A percentile compares a stretch with the other conserved stretches of the same genome.
Evolutionary conservation across 371 early-diverging fungal species (phyloP).

Genomic region (Polyrhizophydium stewartii): DNA sequence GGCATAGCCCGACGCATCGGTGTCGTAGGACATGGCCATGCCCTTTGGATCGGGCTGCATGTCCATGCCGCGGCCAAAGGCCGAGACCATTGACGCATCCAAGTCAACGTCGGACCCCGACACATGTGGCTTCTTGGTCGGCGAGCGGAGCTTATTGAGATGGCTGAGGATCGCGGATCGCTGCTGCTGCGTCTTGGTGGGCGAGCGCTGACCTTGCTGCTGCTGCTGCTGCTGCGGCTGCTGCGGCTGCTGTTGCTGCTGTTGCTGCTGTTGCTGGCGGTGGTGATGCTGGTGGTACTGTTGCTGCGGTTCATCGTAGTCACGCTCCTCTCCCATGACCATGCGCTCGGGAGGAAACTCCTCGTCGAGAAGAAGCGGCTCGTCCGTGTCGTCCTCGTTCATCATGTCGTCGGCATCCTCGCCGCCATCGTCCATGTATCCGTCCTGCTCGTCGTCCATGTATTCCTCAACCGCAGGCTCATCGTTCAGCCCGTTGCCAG

Average conservation of each 20-base stretch:
- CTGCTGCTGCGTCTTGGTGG: slow-evolving; percentile 1
- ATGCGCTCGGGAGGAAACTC: slow-evolving; percentile 9
- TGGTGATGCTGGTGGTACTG: neutral
- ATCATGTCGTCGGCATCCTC: slow-evolving; percentile 31
- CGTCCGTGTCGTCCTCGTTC: slow-evolving; percentile 19
- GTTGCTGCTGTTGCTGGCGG: neutral
- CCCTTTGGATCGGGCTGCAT: too few species aligned
- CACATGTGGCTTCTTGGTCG: neutral
- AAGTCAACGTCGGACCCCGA: neutral
- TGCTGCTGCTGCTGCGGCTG: too few species aligned
- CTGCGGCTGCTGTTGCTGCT: too few species aligned
- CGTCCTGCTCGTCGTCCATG: slow-evolving; percentile 42
- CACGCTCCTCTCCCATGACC: neutral
- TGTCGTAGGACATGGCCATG: too few species aligned
- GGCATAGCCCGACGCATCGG: neutral
- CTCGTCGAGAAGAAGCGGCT: slow-evolving; percentile 20
- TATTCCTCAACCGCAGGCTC: slow-evolving; percentile 27
- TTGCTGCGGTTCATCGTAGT: neutral
- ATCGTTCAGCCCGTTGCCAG: slow-evolving; percentile 25
- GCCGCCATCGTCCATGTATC: slow-evolving; percentile 27
- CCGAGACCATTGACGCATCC: neutral
- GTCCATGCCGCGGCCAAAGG: neutral
- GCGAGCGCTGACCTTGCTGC: too few species aligned
- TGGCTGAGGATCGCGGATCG: neutral
- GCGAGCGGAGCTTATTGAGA: neutral